Evolutionary conservation across 2,329 filamentous ascomycete genomes (phyloP).

Genomic region (Onygenales sp.): DNA sequence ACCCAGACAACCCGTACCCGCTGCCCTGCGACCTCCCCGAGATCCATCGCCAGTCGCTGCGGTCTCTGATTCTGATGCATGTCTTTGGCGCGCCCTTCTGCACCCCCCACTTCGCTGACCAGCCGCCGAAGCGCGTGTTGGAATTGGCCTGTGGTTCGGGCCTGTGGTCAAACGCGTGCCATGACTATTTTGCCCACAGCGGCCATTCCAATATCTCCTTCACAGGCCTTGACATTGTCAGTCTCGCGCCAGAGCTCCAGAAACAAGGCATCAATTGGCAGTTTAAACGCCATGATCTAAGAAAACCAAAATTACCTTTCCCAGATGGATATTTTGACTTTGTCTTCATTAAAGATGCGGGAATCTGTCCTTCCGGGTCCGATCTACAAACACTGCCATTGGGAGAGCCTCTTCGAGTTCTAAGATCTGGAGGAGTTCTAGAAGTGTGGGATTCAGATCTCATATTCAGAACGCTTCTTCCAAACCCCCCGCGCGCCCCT

Average conservation of each 20-base stretch:
- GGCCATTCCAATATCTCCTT: constrained; percentile 65
- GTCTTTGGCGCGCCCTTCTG: constrained; percentile 74
- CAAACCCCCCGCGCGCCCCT: constrained; percentile 57
- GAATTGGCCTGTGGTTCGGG: constrained; percentile 82
- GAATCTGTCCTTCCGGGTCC: constrained; percentile 53
- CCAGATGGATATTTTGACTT: constrained; percentile 73
- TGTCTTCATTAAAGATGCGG: constrained; percentile 78
- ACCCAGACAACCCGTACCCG: constrained; percentile 65
- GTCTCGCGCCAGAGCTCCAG: constrained; percentile 54
- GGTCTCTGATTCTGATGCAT: constrained; percentile 70
- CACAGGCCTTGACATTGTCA: constrained; percentile 72
- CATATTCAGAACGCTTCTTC: constrained; percentile 70
- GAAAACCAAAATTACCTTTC: constrained; percentile 67
- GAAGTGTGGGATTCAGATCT: constrained; percentile 90
- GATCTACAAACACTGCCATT: constrained; percentile 46
- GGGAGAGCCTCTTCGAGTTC: constrained; percentile 67
- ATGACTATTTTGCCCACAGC: constrained; percentile 62
- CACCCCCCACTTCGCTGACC: constrained; percentile 55
- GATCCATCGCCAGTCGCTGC: constrained; percentile 75
- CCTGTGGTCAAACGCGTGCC: constrained; percentile 83
- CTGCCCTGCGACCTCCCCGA: constrained; percentile 80
- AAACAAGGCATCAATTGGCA: constrained; percentile 75
- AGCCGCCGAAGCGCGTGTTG: constrained; percentile 66
- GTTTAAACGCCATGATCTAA: constrained; percentile 81
- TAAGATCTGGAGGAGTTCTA: constrained; percentile 67